Base-by-base conservation (phyloP, 495 filamentous ascomycete species). In the Hypoxylon perforatum region DNA sequence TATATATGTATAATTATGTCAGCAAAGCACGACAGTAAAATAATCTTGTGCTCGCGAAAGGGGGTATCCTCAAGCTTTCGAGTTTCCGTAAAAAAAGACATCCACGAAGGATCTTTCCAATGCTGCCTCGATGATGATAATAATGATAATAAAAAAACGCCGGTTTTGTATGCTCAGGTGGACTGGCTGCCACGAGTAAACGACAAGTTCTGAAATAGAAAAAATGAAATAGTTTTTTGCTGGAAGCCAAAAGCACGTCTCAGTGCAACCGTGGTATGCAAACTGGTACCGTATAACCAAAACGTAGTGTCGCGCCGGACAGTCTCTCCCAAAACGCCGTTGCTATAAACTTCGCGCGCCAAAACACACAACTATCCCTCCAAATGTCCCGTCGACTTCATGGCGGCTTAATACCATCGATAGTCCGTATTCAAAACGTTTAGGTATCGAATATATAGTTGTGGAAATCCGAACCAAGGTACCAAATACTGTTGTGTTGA, bases 61-160 rank as follows among this genome's bases (percentile, higher is more conserved):
- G 49, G 60, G 56, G 66, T 63, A 70, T 70, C 63, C 58, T 60
- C 63, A 71, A 67, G 58, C 68, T 66, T 57, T 67, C 59, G 65
- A 69, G 65, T 69, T n/a, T 68, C 55, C 60, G 50, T 59, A 60
- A 41, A 4, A 19, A 57, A 45, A 54, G 30, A 58, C 39, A 41
- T 61, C 22, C 52, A 58, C 56, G 57, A 59, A 56, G 50, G 51
- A 59, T 17, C 10, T 36, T 11, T 48, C 67, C 56, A 56, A 70
- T 66, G 67, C 62, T 57, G 54, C 52, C 63, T 67, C 58, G 56
- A 60, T 63, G 7, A 28, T 28, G 7, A 28, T 3, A 28, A 44
- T 44, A 53, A 47, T 55, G 66, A 66, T 63, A 39, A 3, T 3
- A 42, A 3, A 15, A 15, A 56, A 70, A 67, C 68, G 62, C 59